phyloP scores from a whole-genome alignment of 306 rosid genomes.

The Prunus campanulata region DNA sequence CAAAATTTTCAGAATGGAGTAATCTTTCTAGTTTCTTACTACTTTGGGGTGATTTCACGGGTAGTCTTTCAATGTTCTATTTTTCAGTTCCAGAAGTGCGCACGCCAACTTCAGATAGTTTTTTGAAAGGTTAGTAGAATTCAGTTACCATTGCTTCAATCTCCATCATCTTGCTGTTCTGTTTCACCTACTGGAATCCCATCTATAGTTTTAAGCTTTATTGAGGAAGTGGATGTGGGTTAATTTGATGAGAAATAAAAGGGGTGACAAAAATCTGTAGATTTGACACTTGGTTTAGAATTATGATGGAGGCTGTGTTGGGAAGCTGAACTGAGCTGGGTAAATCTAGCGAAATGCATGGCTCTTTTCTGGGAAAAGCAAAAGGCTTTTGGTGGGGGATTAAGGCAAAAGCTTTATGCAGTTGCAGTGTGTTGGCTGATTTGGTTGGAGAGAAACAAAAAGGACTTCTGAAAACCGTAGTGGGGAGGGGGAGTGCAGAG shows the following conservation, averaged over 20 bases:
- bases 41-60: neutral
- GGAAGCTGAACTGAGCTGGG: neutral
- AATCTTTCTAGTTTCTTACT: neutral
- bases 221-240: no score
- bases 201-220: no score
- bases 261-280: no score
- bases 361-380: neutral
- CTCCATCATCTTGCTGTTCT: no score
- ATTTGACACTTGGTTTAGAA: no score
- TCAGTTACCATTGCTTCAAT: neutral
- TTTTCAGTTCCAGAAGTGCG: neutral
- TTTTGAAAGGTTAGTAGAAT: neutral
- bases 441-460: neutral
- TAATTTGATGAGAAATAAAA: no score
- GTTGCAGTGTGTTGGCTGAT: neutral
- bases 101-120: neutral
- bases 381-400: neutral
- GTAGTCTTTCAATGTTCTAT: neutral
- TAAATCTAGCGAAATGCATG: neutral
- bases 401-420: neutral
- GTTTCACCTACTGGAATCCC: no score
- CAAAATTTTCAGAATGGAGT: neutral
- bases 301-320: neutral
- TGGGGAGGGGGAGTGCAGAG: no score
- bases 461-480: no score